A percentile compares a stretch with the other conserved stretches of the same genome.
phyloP scores from a whole-genome alignment of 345 rosid species.

The Eucalyptus sp. region DNA sequence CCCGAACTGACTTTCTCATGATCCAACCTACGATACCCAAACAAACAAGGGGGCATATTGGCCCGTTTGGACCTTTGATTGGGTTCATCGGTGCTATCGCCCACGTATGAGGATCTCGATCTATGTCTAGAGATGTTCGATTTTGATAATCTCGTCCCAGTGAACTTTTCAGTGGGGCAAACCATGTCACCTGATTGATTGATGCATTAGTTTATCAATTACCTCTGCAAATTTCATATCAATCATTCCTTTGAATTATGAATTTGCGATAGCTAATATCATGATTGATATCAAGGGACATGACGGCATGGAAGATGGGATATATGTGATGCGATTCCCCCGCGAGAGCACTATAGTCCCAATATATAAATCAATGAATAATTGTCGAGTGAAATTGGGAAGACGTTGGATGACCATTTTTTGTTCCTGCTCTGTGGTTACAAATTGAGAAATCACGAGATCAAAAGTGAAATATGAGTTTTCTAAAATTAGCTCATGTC shows the following conservation, averaged over 20 bases:
- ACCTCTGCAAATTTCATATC: background rate
- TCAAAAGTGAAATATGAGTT: background rate
- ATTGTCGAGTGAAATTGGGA: background rate
- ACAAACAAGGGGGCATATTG: background rate
- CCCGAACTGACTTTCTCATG: background rate
- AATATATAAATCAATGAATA: background rate
- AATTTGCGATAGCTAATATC: background rate
- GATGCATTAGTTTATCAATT: background rate
- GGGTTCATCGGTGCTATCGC: background rate
- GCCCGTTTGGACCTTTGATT: background rate
- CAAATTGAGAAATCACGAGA: background rate
- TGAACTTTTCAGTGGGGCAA: background rate
- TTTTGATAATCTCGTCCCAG: background rate
- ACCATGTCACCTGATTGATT: background rate
- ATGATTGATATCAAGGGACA: background rate
- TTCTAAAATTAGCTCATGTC: background rate
- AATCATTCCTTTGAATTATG: background rate
- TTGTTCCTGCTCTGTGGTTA: background rate
- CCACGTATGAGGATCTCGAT: background rate
- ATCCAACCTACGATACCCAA: background rate
- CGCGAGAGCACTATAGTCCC: fast-evolving
- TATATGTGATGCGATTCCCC: background rate
- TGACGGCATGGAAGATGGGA: fast-evolving
- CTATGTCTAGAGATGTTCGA: background rate
- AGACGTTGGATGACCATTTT: background rate